Conservation (phyloP, 345 rosid genomes). For the Tarenaya hassleriana region DNA sequence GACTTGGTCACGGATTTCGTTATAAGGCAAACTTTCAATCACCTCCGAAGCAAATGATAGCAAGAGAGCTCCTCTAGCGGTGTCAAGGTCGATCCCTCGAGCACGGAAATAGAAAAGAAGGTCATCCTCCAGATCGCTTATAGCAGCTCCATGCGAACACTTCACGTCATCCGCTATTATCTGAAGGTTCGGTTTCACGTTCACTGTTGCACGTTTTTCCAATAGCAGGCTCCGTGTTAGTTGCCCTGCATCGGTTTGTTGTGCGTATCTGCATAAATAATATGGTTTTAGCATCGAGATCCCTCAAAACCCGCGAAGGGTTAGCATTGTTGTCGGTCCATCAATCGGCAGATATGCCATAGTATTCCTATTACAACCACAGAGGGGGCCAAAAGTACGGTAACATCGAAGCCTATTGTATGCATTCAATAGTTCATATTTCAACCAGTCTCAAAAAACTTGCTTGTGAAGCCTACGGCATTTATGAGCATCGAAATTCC, state of each 20-base stretch:
- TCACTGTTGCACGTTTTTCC: slow-evolving; percentile 81
- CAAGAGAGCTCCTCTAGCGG: slow-evolving; percentile 77
- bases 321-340: too few species aligned
- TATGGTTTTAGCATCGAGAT: too few species aligned
- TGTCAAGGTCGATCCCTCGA: slow-evolving; percentile 67
- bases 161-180: slow-evolving; percentile 85
- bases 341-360: too few species aligned
- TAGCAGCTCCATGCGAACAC: slow-evolving; percentile 97
- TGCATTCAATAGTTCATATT: too few species aligned
- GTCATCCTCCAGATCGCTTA: slow-evolving; percentile 79
- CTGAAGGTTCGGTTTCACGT: slow-evolving; percentile 90
- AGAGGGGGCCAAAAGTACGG: too few species aligned
- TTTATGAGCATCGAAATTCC: too few species aligned
- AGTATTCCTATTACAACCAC: too few species aligned
- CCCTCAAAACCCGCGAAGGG: too few species aligned
- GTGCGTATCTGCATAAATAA: slow-evolving; percentile 58
- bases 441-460: too few species aligned
- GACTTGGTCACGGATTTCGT: slow-evolving; percentile 42
- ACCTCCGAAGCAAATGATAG: slow-evolving; percentile 82
- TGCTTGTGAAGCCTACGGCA: too few species aligned
- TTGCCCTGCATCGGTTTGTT: slow-evolving; percentile 89
- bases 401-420: too few species aligned
- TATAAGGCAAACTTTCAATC: slow-evolving; percentile 44
- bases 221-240: slow-evolving; percentile 77
- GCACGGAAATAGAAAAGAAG: slow-evolving; percentile 89